Evolutionary conservation across 371 early-diverging fungal genomes (phyloP), one percentile per base, ranked within the genome.

Genomic region (Phascolomyces articulosus): DNA sequence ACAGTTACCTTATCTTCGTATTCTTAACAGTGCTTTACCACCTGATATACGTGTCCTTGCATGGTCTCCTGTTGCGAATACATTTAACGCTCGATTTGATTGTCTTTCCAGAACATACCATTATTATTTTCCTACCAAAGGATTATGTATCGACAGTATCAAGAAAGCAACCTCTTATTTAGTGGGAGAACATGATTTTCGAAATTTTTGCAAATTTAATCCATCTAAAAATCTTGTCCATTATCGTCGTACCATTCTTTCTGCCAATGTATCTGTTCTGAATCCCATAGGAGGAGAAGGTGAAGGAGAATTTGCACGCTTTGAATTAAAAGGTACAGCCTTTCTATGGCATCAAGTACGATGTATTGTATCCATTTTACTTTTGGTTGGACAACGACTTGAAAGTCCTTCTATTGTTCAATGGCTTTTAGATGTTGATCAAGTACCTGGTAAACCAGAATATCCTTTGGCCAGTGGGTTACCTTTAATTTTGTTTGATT

Each of bases 311-410:
- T 85, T 88, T 71, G 93, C 88, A 67, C 83, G 87, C 63, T 72
- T 93, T 29, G 83, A 85, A 40, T 71, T 94, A 20, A 78, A 79
- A 23, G 96, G 96, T 23, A 87, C 89, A 0, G 96, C 97, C 20
- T 98, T 98, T 61, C 73, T 98, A 41, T 98, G 96, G 96, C 98
- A 98, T 81, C 98, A 97, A 77, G 96, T 98, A 38, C 90, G 98
- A 40, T 96, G 93, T 74, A 96, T 97, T 88, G 93, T 95, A 90
- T 90, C 94, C 0, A 79, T 97, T 9, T 69, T 98, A 34, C 90
- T 96, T 60, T 75, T 92, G 40, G 87, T 97, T 8, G 98, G 98
- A 1, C 78, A 77, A 73, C 74, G 66, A 28, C 67, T 69, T 61
- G 84, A 80, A 65, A 21, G 61, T 24, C 75, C 83, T 20, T 78